Evolutionary conservation across 805 yeast species (phyloP), one percentile per base, ranked within the genome.

Genomic region (Wickerhamomyces chambardii): DNA sequence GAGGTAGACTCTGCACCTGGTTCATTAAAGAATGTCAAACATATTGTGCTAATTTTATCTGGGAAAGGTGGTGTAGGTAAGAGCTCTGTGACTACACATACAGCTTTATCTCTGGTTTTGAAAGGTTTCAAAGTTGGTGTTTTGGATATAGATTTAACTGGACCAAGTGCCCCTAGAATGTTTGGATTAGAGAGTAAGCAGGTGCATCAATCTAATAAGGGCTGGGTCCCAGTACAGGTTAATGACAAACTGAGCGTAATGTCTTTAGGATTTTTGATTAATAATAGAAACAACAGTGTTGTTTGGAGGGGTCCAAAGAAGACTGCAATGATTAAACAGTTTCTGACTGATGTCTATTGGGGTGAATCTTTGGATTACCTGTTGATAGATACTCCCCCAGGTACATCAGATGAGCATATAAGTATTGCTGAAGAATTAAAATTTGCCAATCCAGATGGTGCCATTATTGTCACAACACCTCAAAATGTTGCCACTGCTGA

Each of bases 231-330:
- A 0, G 97, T 92, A 0, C 60, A 66, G 3, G 51, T 50, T 6
- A 38, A 42, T 30, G 37, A 40, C 5, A 50, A 73, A 50, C 58
- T 90, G 11, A 68, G 74, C 19, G 70, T 89, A 31, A 86, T 90
- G 82, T 84, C 95, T 4, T 57, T 92, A 12, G 99, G 97, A 6
- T 92, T 92, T 53, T 58, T 92, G 34, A 59, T 92, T 6, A 78
- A 81, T 18, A 80, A 85, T 50, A 60, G 97, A 42, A 95, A 94
- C 19, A 84, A 82, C 48, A 78, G 94, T 18, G 92, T 92, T 15
- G 97, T 92, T 9, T 92, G 99, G 99, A 68, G 97, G 51, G 99
- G 99, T 0, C 98, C 99, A 3, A 87, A 90, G 59, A 92, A 94
- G 55, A 89, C 97, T 0, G 96, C 97, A 12, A 92, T 92, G 97